Conservation (phyloP, 108 stramenopile species). For the Asterionellopsis glacialis region DNA sequence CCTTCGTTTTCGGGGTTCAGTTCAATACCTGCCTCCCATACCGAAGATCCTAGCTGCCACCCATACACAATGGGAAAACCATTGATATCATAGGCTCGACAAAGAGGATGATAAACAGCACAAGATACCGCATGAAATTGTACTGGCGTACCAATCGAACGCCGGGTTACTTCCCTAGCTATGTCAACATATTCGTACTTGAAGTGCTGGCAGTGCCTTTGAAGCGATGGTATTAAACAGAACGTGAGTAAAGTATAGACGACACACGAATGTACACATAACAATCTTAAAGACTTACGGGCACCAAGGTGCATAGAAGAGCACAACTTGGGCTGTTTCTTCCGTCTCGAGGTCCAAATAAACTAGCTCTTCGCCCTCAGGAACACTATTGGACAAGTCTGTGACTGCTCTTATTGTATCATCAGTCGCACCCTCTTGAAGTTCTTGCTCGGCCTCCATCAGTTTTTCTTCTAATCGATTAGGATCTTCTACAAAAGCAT, state of each 20-base stretch:
- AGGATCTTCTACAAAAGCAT: not conserved
- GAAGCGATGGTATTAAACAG: not conserved
- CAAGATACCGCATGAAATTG: conserved; percentile 37
- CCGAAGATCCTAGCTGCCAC: conserved; percentile 13
- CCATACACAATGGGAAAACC: conserved; percentile 27
- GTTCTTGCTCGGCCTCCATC: not conserved
- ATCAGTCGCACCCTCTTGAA: not conserved
- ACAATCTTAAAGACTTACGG: not conserved
- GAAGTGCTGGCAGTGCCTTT: conserved; percentile 27
- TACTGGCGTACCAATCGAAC: conserved; percentile 16
- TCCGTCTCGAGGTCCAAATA: conserved; percentile 1
- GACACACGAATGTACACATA: not conserved
- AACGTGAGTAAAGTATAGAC: not conserved
- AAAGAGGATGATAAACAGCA: conserved; percentile 18
- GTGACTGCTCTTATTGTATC: not conserved
- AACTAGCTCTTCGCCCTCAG: conserved; percentile 6
- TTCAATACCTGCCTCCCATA: conserved; percentile 10
- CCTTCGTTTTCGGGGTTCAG: conserved; percentile 13
- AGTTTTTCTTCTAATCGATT: conserved; percentile 13
- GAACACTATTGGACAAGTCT: conserved; percentile 2
- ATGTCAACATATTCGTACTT: conserved; percentile 29
- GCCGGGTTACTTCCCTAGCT: conserved; percentile 20
- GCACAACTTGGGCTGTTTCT: conserved; percentile 12
- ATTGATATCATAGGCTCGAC: conserved; percentile 23
- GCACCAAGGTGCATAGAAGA: conserved; percentile 38